Base-by-base conservation (phyloP, 495 filamentous ascomycete species). In the Penicillium angulare region DNA sequence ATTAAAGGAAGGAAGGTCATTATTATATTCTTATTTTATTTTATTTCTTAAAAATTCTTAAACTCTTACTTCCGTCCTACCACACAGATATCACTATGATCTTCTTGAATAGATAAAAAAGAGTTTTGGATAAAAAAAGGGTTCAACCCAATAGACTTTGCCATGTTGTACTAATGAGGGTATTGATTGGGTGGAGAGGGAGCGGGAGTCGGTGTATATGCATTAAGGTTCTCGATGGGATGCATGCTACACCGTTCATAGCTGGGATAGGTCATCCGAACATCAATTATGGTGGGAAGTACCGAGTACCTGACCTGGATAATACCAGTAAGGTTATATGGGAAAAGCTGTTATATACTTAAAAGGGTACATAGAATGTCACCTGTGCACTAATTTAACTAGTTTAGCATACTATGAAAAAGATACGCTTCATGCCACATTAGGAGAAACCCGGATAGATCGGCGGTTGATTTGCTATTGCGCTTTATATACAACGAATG, bases 401-500 rank as follows among this genome's bases (percentile, higher is more conserved):
- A n/a, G n/a, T n/a, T n/a, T n/a, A n/a, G n/a, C n/a, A n/a, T n/a
- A n/a, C n/a, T n/a, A n/a, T n/a, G n/a, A n/a, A n/a, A n/a, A n/a
- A n/a, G n/a, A n/a, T n/a, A n/a, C n/a, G n/a, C n/a, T n/a, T n/a
- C n/a, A n/a, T n/a, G n/a, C n/a, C n/a, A n/a, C n/a, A n/a, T n/a
- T n/a, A n/a, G n/a, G n/a, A n/a, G n/a, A n/a, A 38, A 38, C 34
- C 13, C 8, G 34, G 34, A 38, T 16, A 38, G 13, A 38, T 16
- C 13, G 17, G 13, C 34, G 12, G 13, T n/a, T n/a, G n/a, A 15
- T 38, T 38, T 15, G 13, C n/a, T n/a, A n/a, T n/a, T 42, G 54
- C 57, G 59, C 49, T 63, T 55, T 64, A 64, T 64, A 52, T 64
- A 64, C 61, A 61, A 61, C 52, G 50, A 60, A 63, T 64, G 61